phyloP scores from a whole-genome alignment of 2,329 filamentous ascomycete species.

The Dendrostoma leiphaemia region DNA sequence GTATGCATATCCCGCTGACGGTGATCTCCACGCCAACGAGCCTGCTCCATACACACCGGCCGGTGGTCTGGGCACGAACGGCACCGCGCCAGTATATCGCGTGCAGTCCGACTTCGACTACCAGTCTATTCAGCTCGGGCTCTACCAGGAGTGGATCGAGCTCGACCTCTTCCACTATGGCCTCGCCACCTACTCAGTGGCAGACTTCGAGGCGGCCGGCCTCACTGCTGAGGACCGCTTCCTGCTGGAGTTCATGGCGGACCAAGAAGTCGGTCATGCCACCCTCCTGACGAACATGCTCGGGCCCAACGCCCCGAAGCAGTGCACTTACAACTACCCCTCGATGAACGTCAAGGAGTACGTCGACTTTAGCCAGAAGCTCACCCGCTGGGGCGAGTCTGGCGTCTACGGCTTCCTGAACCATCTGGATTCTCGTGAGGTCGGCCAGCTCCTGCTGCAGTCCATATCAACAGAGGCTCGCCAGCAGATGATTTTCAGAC shows the following conservation, averaged over 20 bases:
- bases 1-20: constrained; percentile 70
- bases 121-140: constrained; percentile 68
- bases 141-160: constrained; percentile 85
- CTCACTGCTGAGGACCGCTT: constrained; percentile 67
- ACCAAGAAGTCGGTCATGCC: constrained; percentile 76
- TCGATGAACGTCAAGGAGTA: constrained; percentile 72
- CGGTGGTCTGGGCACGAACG: constrained; percentile 76
- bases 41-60: constrained; percentile 71
- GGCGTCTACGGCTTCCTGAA: constrained; percentile 79
- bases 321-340: constrained; percentile 82
- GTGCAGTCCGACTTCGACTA: constrained; percentile 82
- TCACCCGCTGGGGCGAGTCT: constrained; percentile 78
- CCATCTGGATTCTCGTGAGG: constrained; percentile 74
- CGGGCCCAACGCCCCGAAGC: constrained; percentile 64
- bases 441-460: constrained; percentile 70
- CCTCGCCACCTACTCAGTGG: constrained; percentile 64
- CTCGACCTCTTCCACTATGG: constrained; percentile 80
- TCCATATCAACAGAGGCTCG: constrained; percentile 77
- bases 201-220: constrained; percentile 68
- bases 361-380: constrained; percentile 80
- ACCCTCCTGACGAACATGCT: constrained; percentile 77
- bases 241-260: constrained; percentile 72
- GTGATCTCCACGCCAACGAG: constrained; percentile 62
- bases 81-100: constrained; percentile 72
- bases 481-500: constrained; percentile 82